Percentiles rank a stretch among this genome's conserved stretches.
phyloP scores from a whole-genome alignment of 176 grass and related monocot species.

The Zizania latifolia region DNA sequence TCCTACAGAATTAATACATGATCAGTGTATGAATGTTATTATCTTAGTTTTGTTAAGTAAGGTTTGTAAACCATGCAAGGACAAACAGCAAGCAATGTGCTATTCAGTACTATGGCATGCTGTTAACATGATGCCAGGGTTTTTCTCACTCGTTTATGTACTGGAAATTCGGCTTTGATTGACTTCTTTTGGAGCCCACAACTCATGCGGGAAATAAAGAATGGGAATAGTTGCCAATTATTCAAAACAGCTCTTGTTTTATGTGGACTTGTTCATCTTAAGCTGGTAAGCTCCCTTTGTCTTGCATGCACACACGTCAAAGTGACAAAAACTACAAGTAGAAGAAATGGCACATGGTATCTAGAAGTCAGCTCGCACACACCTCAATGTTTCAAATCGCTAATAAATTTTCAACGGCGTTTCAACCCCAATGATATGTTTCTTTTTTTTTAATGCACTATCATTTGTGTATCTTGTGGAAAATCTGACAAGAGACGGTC shows the following conservation, averaged over 20 bases:
- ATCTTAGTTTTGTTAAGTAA: too few relatives aligned
- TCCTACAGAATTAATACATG: too few relatives aligned
- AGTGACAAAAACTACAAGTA: neutral
- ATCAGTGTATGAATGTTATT: too few relatives aligned
- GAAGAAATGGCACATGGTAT: neutral
- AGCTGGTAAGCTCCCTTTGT: slow-evolving; percentile 1
- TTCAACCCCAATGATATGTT: slow-evolving; percentile 14
- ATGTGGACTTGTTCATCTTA: slow-evolving; percentile 7
- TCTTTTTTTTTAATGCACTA: neutral
- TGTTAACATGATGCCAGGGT: neutral
- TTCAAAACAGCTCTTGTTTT: slow-evolving; percentile 34
- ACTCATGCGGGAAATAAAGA: neutral
- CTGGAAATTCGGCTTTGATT: neutral
- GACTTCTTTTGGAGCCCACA: neutral
- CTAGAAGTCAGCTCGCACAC: slow-evolving; percentile 15
- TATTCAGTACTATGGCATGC: too few relatives aligned
- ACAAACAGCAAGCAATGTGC: too few relatives aligned
- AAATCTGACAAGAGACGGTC: neutral
- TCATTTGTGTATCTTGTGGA: slow-evolving; percentile 20
- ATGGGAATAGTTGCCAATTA: neutral
- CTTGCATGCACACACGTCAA: neutral
- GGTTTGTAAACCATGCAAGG: neutral
- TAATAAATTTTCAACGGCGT: neutral
- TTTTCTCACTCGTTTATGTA: too few relatives aligned
- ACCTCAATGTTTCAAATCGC: neutral